Percentiles rank a stretch among this genome's conserved stretches.
phyloP scores from a whole-genome alignment of 139 green algal genomes.

The Closterium sp. region DNA sequence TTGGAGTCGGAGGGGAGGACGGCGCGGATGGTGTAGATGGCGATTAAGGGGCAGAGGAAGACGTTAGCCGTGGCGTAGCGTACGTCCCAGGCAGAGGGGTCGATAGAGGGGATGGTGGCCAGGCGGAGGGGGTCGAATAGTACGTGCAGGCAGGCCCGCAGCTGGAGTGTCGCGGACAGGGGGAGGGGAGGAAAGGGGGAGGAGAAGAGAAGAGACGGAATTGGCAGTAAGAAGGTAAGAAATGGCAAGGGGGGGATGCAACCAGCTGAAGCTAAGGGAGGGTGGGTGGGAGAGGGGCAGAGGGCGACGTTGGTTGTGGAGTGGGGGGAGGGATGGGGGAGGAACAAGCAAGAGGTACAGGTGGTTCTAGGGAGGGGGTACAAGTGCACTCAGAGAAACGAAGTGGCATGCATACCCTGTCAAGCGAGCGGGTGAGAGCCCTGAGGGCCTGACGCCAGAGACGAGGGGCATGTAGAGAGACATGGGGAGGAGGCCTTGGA shows the following conservation, averaged over 20 bases:
- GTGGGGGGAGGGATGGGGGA: not conserved
- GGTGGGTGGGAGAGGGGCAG: no score
- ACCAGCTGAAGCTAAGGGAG: no score
- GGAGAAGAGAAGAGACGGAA: no score
- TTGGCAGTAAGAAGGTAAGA: not conserved
- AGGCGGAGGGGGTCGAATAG: slow-evolving; percentile 31
- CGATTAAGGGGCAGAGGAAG: slow-evolving; percentile 32
- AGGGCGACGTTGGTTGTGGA: not conserved
- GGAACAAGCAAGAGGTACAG: not conserved
- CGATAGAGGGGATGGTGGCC: slow-evolving; percentile 44
- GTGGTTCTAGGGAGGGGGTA: no score
- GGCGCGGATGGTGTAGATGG: slow-evolving; percentile 7
- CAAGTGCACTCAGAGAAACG: not conserved
- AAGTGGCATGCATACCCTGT: not conserved
- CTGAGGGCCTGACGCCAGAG: not conserved
- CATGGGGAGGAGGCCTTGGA: not conserved
- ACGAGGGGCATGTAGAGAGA: not conserved
- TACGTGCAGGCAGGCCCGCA: not conserved
- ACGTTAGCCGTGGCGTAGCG: slow-evolving; percentile 39
- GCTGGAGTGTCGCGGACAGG: not conserved
- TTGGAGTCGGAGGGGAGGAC: not conserved
- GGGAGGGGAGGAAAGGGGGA: not conserved
- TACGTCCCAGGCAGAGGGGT: slow-evolving; percentile 10
- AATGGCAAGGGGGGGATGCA: no score
- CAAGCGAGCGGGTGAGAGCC: not conserved